phyloP scores from a whole-genome alignment of 345 rosid genomes.

The Dovyalis caffra region DNA sequence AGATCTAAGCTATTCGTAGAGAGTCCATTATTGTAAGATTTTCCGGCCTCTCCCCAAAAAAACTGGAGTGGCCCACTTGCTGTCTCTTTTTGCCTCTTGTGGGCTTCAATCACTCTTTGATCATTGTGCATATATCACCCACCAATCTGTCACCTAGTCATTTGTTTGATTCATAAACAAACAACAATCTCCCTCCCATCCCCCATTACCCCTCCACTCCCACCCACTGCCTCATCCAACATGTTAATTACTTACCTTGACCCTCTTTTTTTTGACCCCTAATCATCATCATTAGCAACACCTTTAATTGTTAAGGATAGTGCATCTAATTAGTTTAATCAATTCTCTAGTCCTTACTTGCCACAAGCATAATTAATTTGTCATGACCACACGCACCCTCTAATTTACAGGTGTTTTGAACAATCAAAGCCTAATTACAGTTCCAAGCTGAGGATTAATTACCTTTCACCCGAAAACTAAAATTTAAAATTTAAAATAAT shows the following conservation, averaged over 20 bases:
- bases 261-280: conserved; percentile 11
- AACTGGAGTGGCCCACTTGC: conserved; percentile 56
- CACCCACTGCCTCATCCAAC: conserved; percentile 7
- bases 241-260: conserved; percentile 15
- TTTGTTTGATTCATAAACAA: conserved; percentile 38
- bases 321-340: conserved; percentile 13
- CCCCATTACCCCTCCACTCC: background rate
- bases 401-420: conserved; percentile 1
- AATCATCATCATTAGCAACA: conserved; percentile 23
- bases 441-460: background rate
- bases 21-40: conserved; percentile 58
- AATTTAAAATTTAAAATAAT: too few relatives aligned
- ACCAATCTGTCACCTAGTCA: conserved; percentile 39
- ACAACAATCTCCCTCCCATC: conserved; percentile 23
- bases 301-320: background rate
- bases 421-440: conserved; percentile 6
- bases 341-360: conserved; percentile 11
- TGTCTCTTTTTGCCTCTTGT: conserved; percentile 45
- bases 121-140: conserved; percentile 43
- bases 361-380: conserved; percentile 1
- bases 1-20: conserved; percentile 23
- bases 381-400: conserved; percentile 5
- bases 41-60: conserved; percentile 29
- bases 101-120: conserved; percentile 52
- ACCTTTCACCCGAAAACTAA: too few relatives aligned